Conservation (phyloP, 2,329 filamentous ascomycete species). For the Nannizziopsis barbatae region DNA sequence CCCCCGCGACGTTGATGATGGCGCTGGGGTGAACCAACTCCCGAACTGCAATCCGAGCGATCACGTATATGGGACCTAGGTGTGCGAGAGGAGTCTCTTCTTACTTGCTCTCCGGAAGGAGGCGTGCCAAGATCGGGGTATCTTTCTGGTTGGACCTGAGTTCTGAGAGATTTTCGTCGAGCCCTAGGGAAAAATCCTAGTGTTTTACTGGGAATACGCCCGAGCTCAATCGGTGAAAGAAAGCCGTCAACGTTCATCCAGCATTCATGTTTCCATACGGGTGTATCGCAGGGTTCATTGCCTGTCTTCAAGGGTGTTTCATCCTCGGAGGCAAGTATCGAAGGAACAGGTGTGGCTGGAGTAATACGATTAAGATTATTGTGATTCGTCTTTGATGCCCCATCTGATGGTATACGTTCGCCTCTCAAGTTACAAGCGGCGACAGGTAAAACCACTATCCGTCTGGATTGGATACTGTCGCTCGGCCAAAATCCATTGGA, state of each 20-base stretch:
- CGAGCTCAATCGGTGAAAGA: slow-evolving; percentile 67
- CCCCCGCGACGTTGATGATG: slow-evolving; percentile 34
- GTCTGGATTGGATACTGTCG: slow-evolving; percentile 76
- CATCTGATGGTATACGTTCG: slow-evolving; percentile 37
- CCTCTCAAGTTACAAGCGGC: slow-evolving; percentile 81
- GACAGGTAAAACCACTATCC: slow-evolving; percentile 71
- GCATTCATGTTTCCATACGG: slow-evolving; percentile 72
- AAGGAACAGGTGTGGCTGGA: background rate
- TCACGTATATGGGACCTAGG: slow-evolving; percentile 20
- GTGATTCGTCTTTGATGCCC: background rate
- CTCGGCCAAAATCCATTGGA: slow-evolving; percentile 92
- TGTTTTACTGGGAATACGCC: slow-evolving; percentile 64
- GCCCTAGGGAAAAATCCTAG: slow-evolving; percentile 88
- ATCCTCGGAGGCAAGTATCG: background rate
- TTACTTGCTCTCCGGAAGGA: slow-evolving; percentile 51
- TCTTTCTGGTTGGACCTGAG: slow-evolving; percentile 20
- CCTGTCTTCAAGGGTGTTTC: slow-evolving; percentile 1
- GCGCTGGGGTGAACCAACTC: slow-evolving; percentile 26
- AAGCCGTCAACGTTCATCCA: slow-evolving; percentile 74
- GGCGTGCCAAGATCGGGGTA: slow-evolving; percentile 38
- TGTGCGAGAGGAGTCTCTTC: slow-evolving; percentile 20
- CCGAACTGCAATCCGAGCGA: slow-evolving; percentile 24
- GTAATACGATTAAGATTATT: background rate
- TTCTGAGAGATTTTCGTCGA: slow-evolving; percentile 60
- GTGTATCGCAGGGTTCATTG: slow-evolving; percentile 37